Percentiles rank a stretch among this genome's conserved stretches.
phyloP scores from a whole-genome alignment of 2,329 filamentous ascomycete genomes.

The Dactylellina drechsleri region DNA sequence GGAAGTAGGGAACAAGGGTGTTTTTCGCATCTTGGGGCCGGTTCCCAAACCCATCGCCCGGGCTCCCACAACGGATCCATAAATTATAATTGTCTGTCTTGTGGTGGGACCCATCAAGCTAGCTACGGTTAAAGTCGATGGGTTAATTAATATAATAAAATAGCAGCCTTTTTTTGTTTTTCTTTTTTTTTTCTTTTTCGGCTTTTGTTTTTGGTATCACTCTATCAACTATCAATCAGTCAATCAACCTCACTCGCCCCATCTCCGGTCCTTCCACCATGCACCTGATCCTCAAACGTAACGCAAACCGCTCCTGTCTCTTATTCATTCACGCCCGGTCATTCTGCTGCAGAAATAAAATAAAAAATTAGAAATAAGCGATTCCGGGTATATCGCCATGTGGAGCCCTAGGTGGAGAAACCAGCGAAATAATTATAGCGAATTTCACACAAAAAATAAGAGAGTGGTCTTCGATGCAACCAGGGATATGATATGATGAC shows the following conservation, averaged over 20 bases:
- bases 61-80: slow-evolving; percentile 44
- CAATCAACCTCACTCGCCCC: too few species aligned
- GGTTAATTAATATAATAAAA: slow-evolving; percentile 33
- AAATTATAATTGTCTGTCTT: slow-evolving; percentile 24
- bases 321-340: too few species aligned
- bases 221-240: slow-evolving; percentile 22
- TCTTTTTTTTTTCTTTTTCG: too few species aligned
- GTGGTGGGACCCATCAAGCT: neutral
- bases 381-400: slow-evolving; percentile 43
- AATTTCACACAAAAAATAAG: too few species aligned
- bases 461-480: slow-evolving; percentile 18
- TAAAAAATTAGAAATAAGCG: too few species aligned
- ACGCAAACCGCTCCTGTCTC: too few species aligned
- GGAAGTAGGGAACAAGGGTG: slow-evolving; percentile 46
- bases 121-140: slow-evolving; percentile 48
- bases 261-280: slow-evolving; percentile 1
- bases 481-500: slow-evolving; percentile 41
- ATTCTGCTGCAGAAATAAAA: too few species aligned
- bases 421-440: slow-evolving; percentile 28
- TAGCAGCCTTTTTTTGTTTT: slow-evolving; percentile 19
- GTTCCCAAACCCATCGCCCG: too few species aligned
- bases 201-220: slow-evolving; percentile 23
- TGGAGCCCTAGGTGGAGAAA: slow-evolving; percentile 50
- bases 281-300: too few species aligned
- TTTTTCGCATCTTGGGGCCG: neutral